Evolutionary conservation across 768 basidiomycete genomes (phyloP), one percentile per base, ranked within the genome.

Genomic region (Termitomyces sp.): DNA sequence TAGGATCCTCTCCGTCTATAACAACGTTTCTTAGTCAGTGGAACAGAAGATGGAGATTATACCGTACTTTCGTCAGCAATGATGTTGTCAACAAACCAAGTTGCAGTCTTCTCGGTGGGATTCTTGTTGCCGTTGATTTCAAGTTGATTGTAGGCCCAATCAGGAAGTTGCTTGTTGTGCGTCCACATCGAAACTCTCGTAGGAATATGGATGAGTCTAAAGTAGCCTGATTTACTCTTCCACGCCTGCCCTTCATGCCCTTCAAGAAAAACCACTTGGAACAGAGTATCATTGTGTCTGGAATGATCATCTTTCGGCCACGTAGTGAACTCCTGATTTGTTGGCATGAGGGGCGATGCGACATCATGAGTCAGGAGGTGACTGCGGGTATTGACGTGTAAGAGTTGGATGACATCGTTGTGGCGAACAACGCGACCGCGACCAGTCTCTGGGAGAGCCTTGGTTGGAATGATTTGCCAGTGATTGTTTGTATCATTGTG

Each of bases 101-200:
- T 84, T 2, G 90, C 88, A 14, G 83, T 83, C 66, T 83, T 87
- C 54, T 97, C 97, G 8, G 76, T 69, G 5, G 88, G 75, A 56
- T 90, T 94, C 76, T 98, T 99, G 73, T 97, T 94, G 0, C 97
- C 97, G 63, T 99, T 99, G 59, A 99, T 83, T 67, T 98, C 97
- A 66, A 98, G 94, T 68, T 98, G 96, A 67, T 89, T 90, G 78
- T 87, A 94, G 3, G 87, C 97, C 97, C 97, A 98, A 2, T 97
- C 94, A 0, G 97, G 97, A 12, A 99, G 78, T 47, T 85, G 82
- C 52, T 86, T 82, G 17, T 78, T 59, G 63, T 95, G 91, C 7
- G 95, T 98, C 95, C 94, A 98, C 77, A 99, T 81, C 1, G 90
- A 84, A 21, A 99, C 97, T 67, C 81, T 87, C 2, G 96, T 98